Evolutionary conservation across 1,284 basidiomycete species (phyloP).

Genomic region (Fomes fomentarius): DNA sequence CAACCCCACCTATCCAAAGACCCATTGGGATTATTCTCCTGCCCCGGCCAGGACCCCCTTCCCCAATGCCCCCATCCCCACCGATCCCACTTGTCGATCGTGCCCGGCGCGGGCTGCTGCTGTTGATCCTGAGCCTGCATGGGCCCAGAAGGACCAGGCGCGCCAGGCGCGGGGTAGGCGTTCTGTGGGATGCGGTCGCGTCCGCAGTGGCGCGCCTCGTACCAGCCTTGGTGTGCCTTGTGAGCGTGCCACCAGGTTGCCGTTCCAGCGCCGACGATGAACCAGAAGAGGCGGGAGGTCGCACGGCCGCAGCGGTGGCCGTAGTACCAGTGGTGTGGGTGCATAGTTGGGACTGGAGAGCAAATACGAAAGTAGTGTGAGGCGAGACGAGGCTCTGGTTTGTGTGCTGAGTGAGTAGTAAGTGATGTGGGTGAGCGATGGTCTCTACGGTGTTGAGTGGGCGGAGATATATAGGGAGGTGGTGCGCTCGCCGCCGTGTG

Average conservation of each 20-base stretch:
- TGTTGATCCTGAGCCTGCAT: not conserved
- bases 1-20: constrained; percentile 16
- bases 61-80: constrained; percentile 14
- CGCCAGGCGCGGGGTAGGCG: constrained; percentile 29
- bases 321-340: constrained; percentile 36
- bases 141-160: constrained; percentile 3
- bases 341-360: constrained; percentile 30
- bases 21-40: not conserved
- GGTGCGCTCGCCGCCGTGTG: not conserved
- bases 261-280: constrained; percentile 58
- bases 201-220: constrained; percentile 19
- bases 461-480: not conserved
- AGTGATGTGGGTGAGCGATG: not conserved
- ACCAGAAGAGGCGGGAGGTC: constrained; percentile 64
- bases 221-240: constrained; percentile 23
- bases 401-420: not conserved
- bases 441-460: not conserved
- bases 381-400: not conserved
- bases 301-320: constrained; percentile 43
- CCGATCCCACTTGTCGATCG: constrained; percentile 24
- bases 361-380: too few relatives aligned
- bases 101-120: constrained; percentile 13
- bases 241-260: constrained; percentile 50
- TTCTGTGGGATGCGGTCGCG: constrained; percentile 37
- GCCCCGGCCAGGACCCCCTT: constrained; percentile 6